Conservation (phyloP, 1,284 basidiomycete genomes). For the Ustilago trichophora region DNA sequence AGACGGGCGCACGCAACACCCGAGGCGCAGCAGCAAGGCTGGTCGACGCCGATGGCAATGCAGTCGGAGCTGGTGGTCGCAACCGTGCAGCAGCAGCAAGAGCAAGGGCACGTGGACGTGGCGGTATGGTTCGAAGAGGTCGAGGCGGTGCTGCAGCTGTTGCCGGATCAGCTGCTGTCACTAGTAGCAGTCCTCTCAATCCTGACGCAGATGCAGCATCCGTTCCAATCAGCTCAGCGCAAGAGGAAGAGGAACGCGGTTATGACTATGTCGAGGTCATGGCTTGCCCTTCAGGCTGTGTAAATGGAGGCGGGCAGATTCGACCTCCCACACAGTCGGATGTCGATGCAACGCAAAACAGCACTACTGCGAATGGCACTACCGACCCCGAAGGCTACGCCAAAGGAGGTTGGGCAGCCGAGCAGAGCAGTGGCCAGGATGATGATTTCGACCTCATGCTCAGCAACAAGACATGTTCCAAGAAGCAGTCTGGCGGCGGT, state of each 20-base stretch:
- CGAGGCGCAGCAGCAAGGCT: constrained; percentile 42
- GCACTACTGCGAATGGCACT: not conserved
- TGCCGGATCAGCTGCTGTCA: constrained; percentile 63
- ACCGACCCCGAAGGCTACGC: constrained; percentile 39
- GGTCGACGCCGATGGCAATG: constrained; percentile 34
- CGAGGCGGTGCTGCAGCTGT: constrained; percentile 72
- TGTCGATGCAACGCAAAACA: constrained; percentile 1
- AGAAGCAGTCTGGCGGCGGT: constrained; percentile 70
- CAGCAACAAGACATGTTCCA: constrained; percentile 29
- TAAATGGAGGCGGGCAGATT: constrained; percentile 92
- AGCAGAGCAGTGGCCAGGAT: constrained; percentile 1
- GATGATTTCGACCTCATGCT: constrained; percentile 72
- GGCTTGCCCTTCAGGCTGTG: constrained; percentile 97
- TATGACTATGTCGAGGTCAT: constrained; percentile 99
- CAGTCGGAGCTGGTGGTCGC: constrained; percentile 5
- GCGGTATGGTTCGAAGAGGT: constrained; percentile 67
- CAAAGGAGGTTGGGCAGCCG: constrained; percentile 25
- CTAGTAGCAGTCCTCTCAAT: constrained; percentile 43
- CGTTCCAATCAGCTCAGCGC: not conserved
- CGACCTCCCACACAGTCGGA: constrained; percentile 50
- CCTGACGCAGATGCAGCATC: constrained; percentile 5
- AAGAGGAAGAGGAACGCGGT: constrained; percentile 70
- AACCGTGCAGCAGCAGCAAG: constrained; percentile 7
- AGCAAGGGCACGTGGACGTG: constrained; percentile 51
- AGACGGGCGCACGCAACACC: constrained; percentile 71